These are phyloP conservation scores for Syzygium aromaticum DNA, from an alignment of 345 rosid genomes.

Conservation along the genomic window DNA sequence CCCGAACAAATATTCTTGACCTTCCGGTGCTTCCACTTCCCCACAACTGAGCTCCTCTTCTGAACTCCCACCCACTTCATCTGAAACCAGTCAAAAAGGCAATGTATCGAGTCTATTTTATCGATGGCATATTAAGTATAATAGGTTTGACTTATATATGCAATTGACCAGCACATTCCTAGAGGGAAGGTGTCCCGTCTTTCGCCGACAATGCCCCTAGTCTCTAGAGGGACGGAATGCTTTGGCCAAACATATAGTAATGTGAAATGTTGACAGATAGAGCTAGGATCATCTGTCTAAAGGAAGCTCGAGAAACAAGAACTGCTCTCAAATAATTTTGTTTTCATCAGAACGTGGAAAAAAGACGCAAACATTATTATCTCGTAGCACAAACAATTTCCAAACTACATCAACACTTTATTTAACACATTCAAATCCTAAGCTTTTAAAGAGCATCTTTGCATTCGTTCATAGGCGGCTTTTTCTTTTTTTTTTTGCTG, in stretches of 20 bases:
- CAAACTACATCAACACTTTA: neutral
- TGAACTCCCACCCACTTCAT: constrained; percentile 34
- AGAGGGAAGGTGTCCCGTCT: neutral
- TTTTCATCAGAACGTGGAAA: neutral
- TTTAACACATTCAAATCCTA: neutral
- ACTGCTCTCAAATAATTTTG: neutral
- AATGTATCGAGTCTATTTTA: neutral
- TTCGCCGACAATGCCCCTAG: neutral
- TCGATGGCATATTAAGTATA: neutral
- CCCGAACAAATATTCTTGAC: constrained; percentile 8
- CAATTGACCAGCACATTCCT: neutral
- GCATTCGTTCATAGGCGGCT: neutral
- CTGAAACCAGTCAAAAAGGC: constrained; percentile 1
- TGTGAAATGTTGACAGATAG: neutral
- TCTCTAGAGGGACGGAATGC: neutral
- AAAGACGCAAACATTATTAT: neutral
- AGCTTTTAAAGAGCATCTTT: neutral
- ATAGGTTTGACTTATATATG: neutral
- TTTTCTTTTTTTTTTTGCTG: neutral
- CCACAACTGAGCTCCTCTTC: constrained; percentile 43
- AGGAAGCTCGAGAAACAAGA: neutral
- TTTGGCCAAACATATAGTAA: neutral
- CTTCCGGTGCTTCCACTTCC: constrained; percentile 25
- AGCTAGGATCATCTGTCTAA: neutral
- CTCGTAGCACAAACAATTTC: neutral